Evolutionary conservation across 2,329 filamentous ascomycete genomes (phyloP), one percentile per base, ranked within the genome.

Genomic region (Fusarium pseudocircinatum): DNA sequence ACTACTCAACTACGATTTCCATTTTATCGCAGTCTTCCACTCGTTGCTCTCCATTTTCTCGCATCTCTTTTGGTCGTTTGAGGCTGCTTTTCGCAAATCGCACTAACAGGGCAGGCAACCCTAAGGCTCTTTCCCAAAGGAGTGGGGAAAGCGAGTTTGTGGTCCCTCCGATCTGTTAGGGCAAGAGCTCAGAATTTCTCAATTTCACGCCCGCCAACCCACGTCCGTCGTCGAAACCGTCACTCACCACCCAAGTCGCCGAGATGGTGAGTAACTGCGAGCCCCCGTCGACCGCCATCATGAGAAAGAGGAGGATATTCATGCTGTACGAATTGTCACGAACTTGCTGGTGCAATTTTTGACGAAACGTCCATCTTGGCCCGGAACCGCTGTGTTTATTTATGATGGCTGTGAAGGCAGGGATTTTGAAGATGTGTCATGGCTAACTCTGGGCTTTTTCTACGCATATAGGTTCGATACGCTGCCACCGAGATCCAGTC

Each of bases 401-500:
- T 28, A 30, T 54, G 36, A 54, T 54, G 34, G 50, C 24, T 54
- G 34, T 60, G 71, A 57, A 60, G 60, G 49, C 44, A 44, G 30
- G 39, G 44, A 62, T 53, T 74, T 65, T 60, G 49, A 46, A 37
- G 26, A 66, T 46, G 59, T 73, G 53, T 26, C 42, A 53, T 59
- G 69, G 53, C 75, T 80, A 77, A 81, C 77, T 70, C 69, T 70
- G 63, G 68, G 60, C 57, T 58, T 63, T 63, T 60, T 63, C 63
- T 53, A 43, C 44, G 61, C 32, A 60, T 46, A 67, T 54, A 97
- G 95, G 94, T 97, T 90, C 94, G 95, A 87, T 98, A 98, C 95
- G 94, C 94, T 87, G 93, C 93, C 85, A 94, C 92, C 84, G 90
- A 95, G 85, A 96, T 97, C 85, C 89, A 93, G 82, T 88, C 92